phyloP scores from a whole-genome alignment of 192 early-diverging fungal genomes.

The Coemansia sp. region DNA sequence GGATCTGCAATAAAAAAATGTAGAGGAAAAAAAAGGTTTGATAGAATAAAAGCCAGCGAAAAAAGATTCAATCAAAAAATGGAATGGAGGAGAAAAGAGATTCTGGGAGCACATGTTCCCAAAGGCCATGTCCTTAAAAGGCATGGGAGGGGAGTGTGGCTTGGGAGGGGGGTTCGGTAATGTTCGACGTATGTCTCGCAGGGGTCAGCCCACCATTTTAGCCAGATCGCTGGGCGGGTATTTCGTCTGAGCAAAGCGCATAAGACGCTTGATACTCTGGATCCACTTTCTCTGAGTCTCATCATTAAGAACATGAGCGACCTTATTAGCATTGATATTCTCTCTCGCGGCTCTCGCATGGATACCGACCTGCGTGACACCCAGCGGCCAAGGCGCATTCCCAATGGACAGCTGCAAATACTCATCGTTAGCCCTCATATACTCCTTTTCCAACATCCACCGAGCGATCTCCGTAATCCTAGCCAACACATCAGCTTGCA shows the following conservation, averaged over 20 bases:
- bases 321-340: slow-evolving; percentile 93
- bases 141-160: not conserved
- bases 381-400: slow-evolving; percentile 99
- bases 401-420: slow-evolving; percentile 95
- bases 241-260: slow-evolving; percentile 92
- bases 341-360: slow-evolving; percentile 97
- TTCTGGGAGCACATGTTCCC: no score
- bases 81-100: not conserved
- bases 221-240: slow-evolving; percentile 80
- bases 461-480: slow-evolving; percentile 89
- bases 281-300: slow-evolving; percentile 99
- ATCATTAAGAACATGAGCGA: slow-evolving; percentile 97
- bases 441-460: slow-evolving; percentile 84
- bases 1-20: not conserved
- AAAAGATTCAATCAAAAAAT: no score
- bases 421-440: slow-evolving; percentile 89
- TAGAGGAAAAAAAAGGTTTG: not conserved
- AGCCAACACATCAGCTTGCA: slow-evolving; percentile 86
- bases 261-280: slow-evolving; percentile 94
- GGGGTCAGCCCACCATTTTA: slow-evolving; percentile 43
- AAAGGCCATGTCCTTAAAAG: no score
- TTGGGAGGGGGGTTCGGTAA: not conserved
- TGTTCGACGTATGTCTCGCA: not conserved
- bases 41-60: not conserved
- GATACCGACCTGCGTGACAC: slow-evolving; percentile 95